Conservation (phyloP, 306 rosid genomes). For the Elaeagnus macrophylla region DNA sequence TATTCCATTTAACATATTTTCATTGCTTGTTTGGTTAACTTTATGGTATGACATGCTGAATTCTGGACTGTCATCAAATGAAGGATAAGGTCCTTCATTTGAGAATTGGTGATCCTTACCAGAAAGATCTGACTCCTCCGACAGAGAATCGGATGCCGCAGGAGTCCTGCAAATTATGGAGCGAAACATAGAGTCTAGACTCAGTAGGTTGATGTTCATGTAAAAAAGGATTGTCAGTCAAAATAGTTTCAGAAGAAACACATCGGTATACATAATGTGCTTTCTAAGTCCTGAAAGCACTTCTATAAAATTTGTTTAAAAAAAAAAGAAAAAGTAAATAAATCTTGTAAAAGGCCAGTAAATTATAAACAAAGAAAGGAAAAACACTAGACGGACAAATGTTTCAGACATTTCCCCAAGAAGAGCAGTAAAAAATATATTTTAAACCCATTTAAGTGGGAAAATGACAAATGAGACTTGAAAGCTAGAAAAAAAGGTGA, state of each 20-base stretch:
- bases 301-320: too few species aligned
- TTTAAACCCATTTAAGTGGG: too few species aligned
- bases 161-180: conserved; percentile 57
- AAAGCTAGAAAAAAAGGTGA: background rate
- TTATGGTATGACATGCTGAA: conserved; percentile 54
- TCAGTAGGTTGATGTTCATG: conserved; percentile 11
- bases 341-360: background rate
- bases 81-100: conserved; percentile 36
- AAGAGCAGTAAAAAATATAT: too few species aligned
- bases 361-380: background rate
- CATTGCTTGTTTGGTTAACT: conserved; percentile 29
- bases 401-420: background rate
- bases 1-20: conserved; percentile 31
- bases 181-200: conserved; percentile 17
- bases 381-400: background rate
- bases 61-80: conserved; percentile 39
- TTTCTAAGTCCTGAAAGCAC: too few species aligned
- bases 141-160: conserved; percentile 56
- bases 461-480: too few species aligned
- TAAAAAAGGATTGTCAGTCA: background rate
- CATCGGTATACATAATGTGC: too few species aligned
- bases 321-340: too few species aligned
- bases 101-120: conserved; percentile 36
- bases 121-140: conserved; percentile 52
- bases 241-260: background rate